Percentiles rank a stretch among this genome's conserved stretches.
Evolutionary conservation across 2,329 filamentous ascomycete species (phyloP).

Genomic region (Trichoderma gracile): DNA sequence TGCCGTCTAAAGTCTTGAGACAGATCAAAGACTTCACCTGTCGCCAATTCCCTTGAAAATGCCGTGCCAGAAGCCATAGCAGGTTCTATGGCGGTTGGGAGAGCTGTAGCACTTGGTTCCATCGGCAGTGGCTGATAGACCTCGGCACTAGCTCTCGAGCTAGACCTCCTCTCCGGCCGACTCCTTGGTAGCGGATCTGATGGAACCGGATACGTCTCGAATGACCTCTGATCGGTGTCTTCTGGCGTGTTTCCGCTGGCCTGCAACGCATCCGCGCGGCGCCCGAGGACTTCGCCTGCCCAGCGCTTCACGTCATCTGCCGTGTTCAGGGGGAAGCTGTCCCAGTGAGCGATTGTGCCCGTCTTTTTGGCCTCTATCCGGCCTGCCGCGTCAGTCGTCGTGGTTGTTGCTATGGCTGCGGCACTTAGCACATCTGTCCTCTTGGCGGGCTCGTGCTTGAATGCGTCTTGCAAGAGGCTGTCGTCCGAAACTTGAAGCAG

Average conservation of each 20-base stretch:
- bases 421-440: neutral
- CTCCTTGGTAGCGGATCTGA: slow-evolving; percentile 1
- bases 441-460: slow-evolving; percentile 12
- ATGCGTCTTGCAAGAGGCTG: slow-evolving; percentile 1
- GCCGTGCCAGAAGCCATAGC: neutral
- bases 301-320: slow-evolving; percentile 22
- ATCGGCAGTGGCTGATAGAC: slow-evolving; percentile 4
- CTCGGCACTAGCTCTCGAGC: slow-evolving; percentile 2
- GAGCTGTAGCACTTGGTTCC: slow-evolving; percentile 1
- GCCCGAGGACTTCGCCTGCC: slow-evolving; percentile 17
- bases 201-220: slow-evolving; percentile 2
- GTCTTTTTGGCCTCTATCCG: slow-evolving; percentile 23
- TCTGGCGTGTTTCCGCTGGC: neutral
- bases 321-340: slow-evolving; percentile 12
- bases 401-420: neutral
- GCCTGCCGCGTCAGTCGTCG: slow-evolving; percentile 17
- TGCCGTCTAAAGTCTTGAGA: slow-evolving; percentile 22
- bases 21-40: slow-evolving; percentile 12
- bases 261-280: neutral
- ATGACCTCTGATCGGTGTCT: neutral
- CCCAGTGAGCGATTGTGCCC: slow-evolving; percentile 22
- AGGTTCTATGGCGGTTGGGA: slow-evolving; percentile 5
- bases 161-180: neutral
- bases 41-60: neutral
- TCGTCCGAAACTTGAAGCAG: slow-evolving; percentile 14